Conservation (phyloP, 306 rosid genomes). For the Sicyos edulis region DNA sequence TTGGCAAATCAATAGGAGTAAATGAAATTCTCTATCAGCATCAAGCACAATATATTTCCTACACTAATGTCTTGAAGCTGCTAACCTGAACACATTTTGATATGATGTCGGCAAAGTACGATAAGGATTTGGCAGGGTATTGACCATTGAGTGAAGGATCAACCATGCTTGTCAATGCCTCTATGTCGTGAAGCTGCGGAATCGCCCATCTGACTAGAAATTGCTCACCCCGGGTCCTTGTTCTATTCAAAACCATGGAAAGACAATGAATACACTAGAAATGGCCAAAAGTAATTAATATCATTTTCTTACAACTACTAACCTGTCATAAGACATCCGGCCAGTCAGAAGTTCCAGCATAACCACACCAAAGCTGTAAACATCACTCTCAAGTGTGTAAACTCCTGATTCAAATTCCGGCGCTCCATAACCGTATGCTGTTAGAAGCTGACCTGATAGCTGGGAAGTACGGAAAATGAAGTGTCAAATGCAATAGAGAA, state of each 20-base stretch:
- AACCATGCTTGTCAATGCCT: conserved; percentile 85
- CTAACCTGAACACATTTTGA: conserved; percentile 83
- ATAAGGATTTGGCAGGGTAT: conserved; percentile 78
- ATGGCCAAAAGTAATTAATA: background rate
- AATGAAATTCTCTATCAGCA: conserved; percentile 1
- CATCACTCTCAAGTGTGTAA: conserved; percentile 75
- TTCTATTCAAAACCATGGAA: conserved; percentile 33
- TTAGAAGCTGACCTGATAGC: conserved; percentile 77
- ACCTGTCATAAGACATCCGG: conserved; percentile 85
- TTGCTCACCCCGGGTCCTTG: conserved; percentile 70
- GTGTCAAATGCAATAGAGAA: background rate
- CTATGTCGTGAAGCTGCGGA: conserved; percentile 92
- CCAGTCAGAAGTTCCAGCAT: conserved; percentile 94
- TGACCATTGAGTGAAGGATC: conserved; percentile 72
- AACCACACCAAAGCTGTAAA: conserved; percentile 91
- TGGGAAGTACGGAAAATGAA: conserved; percentile 32
- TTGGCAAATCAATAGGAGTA: background rate
- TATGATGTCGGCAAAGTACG: conserved; percentile 86
- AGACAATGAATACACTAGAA: conserved; percentile 1
- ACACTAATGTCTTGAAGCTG: background rate
- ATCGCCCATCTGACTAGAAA: conserved; percentile 87
- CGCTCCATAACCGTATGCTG: conserved; percentile 88
- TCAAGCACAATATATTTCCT: background rate
- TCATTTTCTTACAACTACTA: conserved; percentile 20
- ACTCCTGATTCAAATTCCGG: conserved; percentile 92